These are phyloP conservation scores for Pseudocercospora vitis DNA, from an alignment of 2,329 filamentous ascomycete genomes.

Conservation along the genomic window DNA sequence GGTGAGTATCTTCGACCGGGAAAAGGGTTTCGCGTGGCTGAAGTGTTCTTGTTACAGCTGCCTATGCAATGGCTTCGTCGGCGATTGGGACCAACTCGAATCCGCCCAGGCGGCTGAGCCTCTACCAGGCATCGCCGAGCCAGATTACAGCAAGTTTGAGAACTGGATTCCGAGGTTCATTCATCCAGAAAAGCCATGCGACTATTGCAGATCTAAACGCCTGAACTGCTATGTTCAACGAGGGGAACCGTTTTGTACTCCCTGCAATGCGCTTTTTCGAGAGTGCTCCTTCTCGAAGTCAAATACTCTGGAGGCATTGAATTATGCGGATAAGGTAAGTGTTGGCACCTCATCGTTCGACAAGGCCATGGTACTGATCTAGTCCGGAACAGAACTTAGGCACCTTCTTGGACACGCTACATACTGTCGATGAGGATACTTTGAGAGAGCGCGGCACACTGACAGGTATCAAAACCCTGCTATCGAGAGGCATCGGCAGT, in stretches of 20 bases:
- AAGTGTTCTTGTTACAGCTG: conserved; percentile 11
- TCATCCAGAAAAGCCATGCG: conserved; percentile 48
- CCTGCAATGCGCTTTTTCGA: conserved; percentile 51
- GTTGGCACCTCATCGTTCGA: no score
- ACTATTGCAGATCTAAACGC: conserved; percentile 49
- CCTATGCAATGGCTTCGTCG: conserved; percentile 23
- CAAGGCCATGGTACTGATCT: no score
- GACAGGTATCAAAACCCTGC: conserved; percentile 37
- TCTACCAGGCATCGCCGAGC: conserved; percentile 23
- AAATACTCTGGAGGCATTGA: conserved; percentile 31
- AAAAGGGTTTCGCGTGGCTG: not conserved
- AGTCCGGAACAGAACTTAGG: no score
- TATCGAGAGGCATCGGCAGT: conserved; percentile 26
- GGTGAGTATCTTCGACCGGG: conserved; percentile 14
- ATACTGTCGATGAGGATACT: conserved; percentile 47
- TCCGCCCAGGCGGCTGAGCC: conserved; percentile 3
- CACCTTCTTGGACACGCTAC: conserved; percentile 50
- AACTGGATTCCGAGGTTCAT: conserved; percentile 50
- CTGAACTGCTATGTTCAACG: conserved; percentile 48
- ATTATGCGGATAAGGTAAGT: conserved; percentile 29
- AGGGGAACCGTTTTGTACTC: conserved; percentile 45
- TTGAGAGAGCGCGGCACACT: conserved; percentile 36
- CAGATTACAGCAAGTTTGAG: conserved; percentile 44
- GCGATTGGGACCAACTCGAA: conserved; percentile 22
- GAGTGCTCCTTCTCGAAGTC: conserved; percentile 49